A percentile compares a stretch with the other conserved stretches of the same genome.
These are phyloP conservation scores for Cyclotella distinguenda DNA, from an alignment of 108 stramenopile species.

Conservation along the genomic window DNA sequence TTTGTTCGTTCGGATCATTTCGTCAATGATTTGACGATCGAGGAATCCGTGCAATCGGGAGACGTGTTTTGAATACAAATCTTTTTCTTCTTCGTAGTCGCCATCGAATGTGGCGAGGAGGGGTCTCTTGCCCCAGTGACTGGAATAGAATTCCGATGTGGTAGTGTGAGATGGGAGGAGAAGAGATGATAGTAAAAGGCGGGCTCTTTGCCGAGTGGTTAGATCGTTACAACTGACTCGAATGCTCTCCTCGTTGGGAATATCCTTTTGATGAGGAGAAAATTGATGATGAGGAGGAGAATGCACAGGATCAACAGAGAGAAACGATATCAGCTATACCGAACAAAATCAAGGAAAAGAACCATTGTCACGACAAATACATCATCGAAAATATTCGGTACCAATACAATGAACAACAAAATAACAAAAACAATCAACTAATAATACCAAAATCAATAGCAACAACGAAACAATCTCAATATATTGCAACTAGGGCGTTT, in stretches of 20 bases:
- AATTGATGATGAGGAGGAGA: too few relatives aligned
- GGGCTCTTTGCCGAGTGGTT: slow-evolving; percentile 57
- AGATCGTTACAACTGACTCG: slow-evolving; percentile 26
- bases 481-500: too few relatives aligned
- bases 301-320: too few relatives aligned
- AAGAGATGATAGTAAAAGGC: slow-evolving; percentile 65
- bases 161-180: slow-evolving; percentile 55
- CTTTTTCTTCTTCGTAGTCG: slow-evolving; percentile 1
- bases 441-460: too few relatives aligned
- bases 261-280: neutral
- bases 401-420: too few relatives aligned
- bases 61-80: slow-evolving; percentile 20
- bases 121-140: slow-evolving; percentile 88
- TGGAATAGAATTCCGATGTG: slow-evolving; percentile 65
- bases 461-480: too few relatives aligned
- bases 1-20: slow-evolving; percentile 52
- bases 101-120: slow-evolving; percentile 50
- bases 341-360: too few relatives aligned
- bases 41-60: slow-evolving; percentile 64
- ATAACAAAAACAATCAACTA: too few relatives aligned
- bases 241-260: slow-evolving; percentile 19
- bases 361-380: too few relatives aligned
- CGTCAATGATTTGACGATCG: slow-evolving; percentile 53
- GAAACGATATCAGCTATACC: too few relatives aligned
- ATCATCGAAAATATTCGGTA: too few relatives aligned